Conservation (phyloP, 1,284 basidiomycete genomes). For the Flammula alnicola region DNA sequence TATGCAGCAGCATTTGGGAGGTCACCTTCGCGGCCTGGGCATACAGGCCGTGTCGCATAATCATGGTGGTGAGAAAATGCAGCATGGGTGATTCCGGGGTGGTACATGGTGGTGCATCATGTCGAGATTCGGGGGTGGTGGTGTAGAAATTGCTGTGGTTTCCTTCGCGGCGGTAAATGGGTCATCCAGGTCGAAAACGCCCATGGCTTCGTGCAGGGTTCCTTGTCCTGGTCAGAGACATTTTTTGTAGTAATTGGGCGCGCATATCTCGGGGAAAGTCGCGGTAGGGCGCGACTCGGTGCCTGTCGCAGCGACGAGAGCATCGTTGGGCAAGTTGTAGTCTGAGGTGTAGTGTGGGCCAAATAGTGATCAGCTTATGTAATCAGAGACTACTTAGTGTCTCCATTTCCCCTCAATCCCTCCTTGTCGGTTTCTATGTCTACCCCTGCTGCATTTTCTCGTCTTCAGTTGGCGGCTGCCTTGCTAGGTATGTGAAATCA, state of each 20-base stretch:
- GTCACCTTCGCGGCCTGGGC: conserved; percentile 65
- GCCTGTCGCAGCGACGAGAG: conserved; percentile 28
- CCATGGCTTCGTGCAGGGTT: conserved; percentile 16
- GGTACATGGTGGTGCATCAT: conserved; percentile 56
- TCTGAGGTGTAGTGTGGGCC: no score
- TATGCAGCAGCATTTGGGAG: conserved; percentile 65
- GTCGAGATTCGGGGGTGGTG: conserved; percentile 15
- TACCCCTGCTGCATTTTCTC: conserved; percentile 64
- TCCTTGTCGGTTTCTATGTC: conserved; percentile 17
- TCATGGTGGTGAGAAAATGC: conserved; percentile 67
- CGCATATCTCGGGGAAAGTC: conserved; percentile 16
- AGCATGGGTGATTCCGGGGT: conserved; percentile 80
- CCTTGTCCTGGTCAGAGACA: conserved; percentile 5
- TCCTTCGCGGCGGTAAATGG: not conserved
- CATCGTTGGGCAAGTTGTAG: no score
- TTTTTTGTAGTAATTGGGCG: conserved; percentile 19
- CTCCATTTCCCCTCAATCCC: no score
- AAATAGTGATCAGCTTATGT: no score
- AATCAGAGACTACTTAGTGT: no score
- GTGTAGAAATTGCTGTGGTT: not conserved
- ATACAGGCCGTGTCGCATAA: conserved; percentile 74
- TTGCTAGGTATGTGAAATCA: conserved; percentile 61
- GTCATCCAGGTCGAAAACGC: conserved; percentile 13
- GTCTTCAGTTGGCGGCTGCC: conserved; percentile 79
- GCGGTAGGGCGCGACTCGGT: conserved; percentile 23